A percentile compares a stretch with the other conserved stretches of the same genome.
Evolutionary conservation across 257 asterid genomes (phyloP).

Genomic region (Perilla frutescens): DNA sequence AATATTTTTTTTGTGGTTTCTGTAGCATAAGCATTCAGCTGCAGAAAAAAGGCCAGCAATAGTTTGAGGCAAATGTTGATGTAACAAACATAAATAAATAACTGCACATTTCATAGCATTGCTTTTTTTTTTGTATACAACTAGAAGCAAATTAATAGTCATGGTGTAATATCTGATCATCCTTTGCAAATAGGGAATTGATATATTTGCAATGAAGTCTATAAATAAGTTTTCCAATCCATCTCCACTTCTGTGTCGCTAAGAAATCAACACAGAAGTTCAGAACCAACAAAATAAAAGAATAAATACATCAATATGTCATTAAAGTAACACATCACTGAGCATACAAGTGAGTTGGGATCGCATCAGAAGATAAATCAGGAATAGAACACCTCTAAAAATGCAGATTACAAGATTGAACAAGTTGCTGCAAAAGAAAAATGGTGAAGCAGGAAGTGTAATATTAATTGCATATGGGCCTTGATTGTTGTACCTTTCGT

Average conservation of each 20-base stretch:
- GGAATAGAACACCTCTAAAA: slow-evolving; percentile 23
- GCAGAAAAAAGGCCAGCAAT: not conserved
- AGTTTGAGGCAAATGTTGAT: not conserved
- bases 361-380: slow-evolving; percentile 23
- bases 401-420: slow-evolving; percentile 25
- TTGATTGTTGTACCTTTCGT: slow-evolving; percentile 64
- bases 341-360: slow-evolving; percentile 15
- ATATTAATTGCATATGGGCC: slow-evolving; percentile 14
- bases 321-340: not conserved
- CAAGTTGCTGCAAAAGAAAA: slow-evolving; percentile 13
- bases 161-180: not conserved
- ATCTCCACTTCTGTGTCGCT: not conserved
- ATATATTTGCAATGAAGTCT: not conserved
- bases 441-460: slow-evolving; percentile 9
- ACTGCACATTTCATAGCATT: not conserved
- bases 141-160: slow-evolving; percentile 18
- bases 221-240: slow-evolving; percentile 18
- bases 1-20: not conserved
- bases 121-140: not conserved
- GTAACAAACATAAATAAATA: slow-evolving; percentile 15
- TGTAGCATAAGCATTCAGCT: not conserved
- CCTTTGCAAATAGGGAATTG: slow-evolving; percentile 12
- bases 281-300: slow-evolving; percentile 12
- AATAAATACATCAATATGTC: slow-evolving; percentile 2
- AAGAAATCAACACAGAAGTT: slow-evolving; percentile 12